These are phyloP conservation scores for Scheffersomyces stipitis DNA, from an alignment of 805 yeast species.

Conservation along the genomic window DNA sequence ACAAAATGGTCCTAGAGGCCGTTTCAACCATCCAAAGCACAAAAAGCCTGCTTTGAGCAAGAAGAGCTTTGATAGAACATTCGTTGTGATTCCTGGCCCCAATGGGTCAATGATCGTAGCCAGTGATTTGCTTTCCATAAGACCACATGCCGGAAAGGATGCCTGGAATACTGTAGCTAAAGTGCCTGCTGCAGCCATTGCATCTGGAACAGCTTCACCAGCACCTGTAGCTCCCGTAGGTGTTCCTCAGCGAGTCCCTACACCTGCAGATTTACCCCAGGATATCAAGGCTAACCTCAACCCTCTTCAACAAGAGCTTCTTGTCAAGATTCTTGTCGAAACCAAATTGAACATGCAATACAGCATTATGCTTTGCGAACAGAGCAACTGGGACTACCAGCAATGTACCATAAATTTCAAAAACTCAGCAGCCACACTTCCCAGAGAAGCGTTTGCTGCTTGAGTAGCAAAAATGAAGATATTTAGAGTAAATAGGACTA, in stretches of 20 bases:
- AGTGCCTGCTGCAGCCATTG: conserved; percentile 10
- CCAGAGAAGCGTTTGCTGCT: conserved; percentile 37
- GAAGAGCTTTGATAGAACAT: conserved; percentile 84
- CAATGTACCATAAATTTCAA: conserved; percentile 70
- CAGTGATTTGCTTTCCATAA: conserved; percentile 73
- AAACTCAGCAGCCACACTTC: conserved; percentile 55
- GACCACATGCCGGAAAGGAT: conserved; percentile 54
- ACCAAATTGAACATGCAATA: conserved; percentile 79
- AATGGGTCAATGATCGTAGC: conserved; percentile 78
- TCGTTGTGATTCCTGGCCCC: conserved; percentile 72
- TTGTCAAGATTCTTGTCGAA: conserved; percentile 63
- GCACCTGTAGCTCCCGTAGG: conserved; percentile 8
- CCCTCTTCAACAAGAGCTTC: conserved; percentile 59
- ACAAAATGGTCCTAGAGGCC: conserved; percentile 9
- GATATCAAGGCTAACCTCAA: conserved; percentile 52
- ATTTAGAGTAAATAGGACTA: too few species aligned
- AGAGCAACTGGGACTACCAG: conserved; percentile 80
- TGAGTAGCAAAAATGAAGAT: too few species aligned
- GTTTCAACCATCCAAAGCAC: conserved; percentile 18
- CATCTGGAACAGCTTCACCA: conserved; percentile 13
- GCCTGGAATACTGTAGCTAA: conserved; percentile 50
- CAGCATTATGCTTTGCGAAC: conserved; percentile 80
- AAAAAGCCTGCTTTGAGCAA: conserved; percentile 41
- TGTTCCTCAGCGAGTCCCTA: conserved; percentile 12
- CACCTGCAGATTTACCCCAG: conserved; percentile 50